Conservation (phyloP, 2,329 filamentous ascomycete genomes). For the Akanthomyces lecanii region DNA sequence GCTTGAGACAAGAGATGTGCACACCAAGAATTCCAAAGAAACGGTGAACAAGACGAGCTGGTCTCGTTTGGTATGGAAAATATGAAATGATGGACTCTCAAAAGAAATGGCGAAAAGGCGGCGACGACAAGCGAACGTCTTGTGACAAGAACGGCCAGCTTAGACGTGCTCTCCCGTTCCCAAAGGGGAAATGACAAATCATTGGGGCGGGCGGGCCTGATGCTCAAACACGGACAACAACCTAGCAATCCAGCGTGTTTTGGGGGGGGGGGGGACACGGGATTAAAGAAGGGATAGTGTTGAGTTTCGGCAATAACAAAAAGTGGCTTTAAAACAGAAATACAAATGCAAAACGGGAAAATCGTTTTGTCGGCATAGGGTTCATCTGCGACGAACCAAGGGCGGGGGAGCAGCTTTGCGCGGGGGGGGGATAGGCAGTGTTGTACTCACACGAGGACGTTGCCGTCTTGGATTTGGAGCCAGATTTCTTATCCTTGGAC, state of each 20-base stretch:
- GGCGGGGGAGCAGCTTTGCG: not conserved
- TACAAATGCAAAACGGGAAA: not conserved
- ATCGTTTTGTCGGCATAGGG: slow-evolving; percentile 2
- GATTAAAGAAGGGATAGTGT: too few relatives aligned
- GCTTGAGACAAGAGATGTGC: not conserved
- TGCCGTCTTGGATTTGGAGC: slow-evolving; percentile 8
- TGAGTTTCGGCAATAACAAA: not conserved
- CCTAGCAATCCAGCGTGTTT: too few relatives aligned
- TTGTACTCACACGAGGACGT: slow-evolving; percentile 10
- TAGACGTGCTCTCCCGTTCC: not conserved
- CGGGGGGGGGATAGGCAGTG: not conserved
- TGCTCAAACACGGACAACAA: too few relatives aligned
- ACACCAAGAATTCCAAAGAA: not conserved
- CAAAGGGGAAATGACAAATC: slow-evolving; percentile 15
- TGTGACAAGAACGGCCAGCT: not conserved
- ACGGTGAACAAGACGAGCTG: too few relatives aligned
- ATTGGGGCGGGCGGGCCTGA: not conserved
- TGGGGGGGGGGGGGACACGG: too few relatives aligned
- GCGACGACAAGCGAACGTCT: not conserved
- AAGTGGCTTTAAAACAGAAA: not conserved
- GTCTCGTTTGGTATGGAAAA: not conserved
- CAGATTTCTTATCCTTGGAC: slow-evolving; percentile 1
- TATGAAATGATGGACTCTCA: not conserved
- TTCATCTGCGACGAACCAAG: not conserved
- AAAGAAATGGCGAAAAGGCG: not conserved